Evolutionary conservation across 768 basidiomycete species (phyloP), one percentile per base, ranked within the genome.

Genomic region (Tylopilus cervinicoccineus): DNA sequence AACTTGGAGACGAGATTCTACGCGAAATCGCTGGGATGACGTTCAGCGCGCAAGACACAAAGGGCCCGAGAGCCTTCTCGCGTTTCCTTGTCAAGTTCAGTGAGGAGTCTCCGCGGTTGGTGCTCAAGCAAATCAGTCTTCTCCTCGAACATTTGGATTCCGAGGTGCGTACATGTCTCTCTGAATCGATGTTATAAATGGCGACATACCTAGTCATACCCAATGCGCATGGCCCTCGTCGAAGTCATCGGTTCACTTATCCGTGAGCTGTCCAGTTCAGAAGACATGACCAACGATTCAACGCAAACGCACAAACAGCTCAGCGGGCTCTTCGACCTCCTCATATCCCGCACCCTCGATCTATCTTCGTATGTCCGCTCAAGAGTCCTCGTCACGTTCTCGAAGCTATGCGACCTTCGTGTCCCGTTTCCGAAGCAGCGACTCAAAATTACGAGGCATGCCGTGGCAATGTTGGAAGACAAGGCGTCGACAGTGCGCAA

Each of bases 171-270:
- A 9, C n/a, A 16, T 10, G 2, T 10, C 16, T 24, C 22, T 42
- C 29, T 2, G 19, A 31, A 23, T 24, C 19, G 5, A 38, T 13
- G 7, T 24, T 12, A 12, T 20, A 45, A 12, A 47, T 32, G n/a
- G 14, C 31, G 11, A 26, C 17, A 31, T 28, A 6, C 39, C 13
- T 57, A 96, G 93, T 85, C 93, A 0, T 96, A 98, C 62, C 90
- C 93, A 0, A 93, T 99, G 84, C 91, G 96, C 34, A 87, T 93
- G 73, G 91, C 93, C 1, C 76, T 99, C 47, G 80, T 99, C 43
- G 95, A 98, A 63, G 79, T 94, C 48, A 81, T 98, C 33, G 92
- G 91, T 6, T 72, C 76, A 50, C 80, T 98, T 52, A 92, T 98
- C 61, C 74, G 76, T 37, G 90, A 97, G 54, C 78, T 97, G 12